Conservation (phyloP, 352 stramenopile genomes). For the Globisporangium carolinianum region DNA sequence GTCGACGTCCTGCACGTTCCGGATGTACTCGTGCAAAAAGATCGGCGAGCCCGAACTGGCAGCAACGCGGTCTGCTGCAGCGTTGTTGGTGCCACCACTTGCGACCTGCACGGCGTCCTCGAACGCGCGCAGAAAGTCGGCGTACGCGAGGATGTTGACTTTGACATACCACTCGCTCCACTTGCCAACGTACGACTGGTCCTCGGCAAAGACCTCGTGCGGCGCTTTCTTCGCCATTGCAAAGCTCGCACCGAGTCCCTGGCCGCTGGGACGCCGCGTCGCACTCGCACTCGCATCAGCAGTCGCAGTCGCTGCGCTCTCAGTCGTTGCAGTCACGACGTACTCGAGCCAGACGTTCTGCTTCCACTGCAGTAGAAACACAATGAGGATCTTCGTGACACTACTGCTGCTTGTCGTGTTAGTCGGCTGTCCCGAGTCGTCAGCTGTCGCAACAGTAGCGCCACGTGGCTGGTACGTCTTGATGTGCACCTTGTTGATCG, state of each 20-base stretch:
- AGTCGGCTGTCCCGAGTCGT: background rate
- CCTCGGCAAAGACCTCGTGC: slow-evolving; percentile 25
- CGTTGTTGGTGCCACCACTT: background rate
- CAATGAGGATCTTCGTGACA: slow-evolving; percentile 65
- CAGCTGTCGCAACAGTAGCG: background rate
- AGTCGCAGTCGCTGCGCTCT: slow-evolving; percentile 15
- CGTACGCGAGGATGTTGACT: slow-evolving; percentile 78
- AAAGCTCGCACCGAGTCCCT: slow-evolving; percentile 12
- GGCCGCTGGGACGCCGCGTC: slow-evolving; percentile 7
- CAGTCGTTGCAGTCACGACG: slow-evolving; percentile 64
- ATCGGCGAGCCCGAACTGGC: slow-evolving; percentile 22
- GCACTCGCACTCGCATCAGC: background rate
- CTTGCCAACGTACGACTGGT: slow-evolving; percentile 27
- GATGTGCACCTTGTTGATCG: slow-evolving; percentile 74
- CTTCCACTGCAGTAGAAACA: slow-evolving; percentile 86
- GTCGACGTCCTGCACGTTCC: slow-evolving; percentile 83
- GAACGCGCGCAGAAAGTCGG: slow-evolving; percentile 79
- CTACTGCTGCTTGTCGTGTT: slow-evolving; percentile 3
- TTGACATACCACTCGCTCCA: slow-evolving; percentile 83
- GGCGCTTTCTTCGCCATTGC: slow-evolving; percentile 16
- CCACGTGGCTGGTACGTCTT: slow-evolving; percentile 27
- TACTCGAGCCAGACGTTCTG: slow-evolving; percentile 88
- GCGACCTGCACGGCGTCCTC: slow-evolving; percentile 45
- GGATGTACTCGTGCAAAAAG: slow-evolving; percentile 74
- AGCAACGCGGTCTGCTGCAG: background rate